Percentiles rank a stretch among this genome's conserved stretches.
These are phyloP conservation scores for Martiniozyma asiatica DNA, from an alignment of 1,139 yeast species.

Conservation along the genomic window DNA sequence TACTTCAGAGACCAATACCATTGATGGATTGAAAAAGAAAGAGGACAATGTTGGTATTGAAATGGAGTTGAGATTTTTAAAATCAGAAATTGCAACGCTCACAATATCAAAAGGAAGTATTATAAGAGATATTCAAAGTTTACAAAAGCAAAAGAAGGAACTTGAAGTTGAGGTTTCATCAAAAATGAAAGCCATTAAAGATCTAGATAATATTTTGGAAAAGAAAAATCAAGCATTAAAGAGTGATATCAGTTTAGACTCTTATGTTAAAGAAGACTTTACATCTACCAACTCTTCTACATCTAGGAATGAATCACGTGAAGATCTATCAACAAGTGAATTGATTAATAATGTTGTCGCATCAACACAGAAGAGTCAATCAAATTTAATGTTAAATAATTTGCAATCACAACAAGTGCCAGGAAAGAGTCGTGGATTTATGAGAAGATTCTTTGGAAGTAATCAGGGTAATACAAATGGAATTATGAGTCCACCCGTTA, in stretches of 20 bases:
- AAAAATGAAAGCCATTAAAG: conserved; percentile 11
- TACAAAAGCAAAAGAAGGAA: conserved; percentile 19
- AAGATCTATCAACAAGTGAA: background rate
- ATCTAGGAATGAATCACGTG: background rate
- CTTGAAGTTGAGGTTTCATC: conserved; percentile 17
- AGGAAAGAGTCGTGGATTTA: conserved; percentile 13
- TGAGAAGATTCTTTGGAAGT: conserved; percentile 20
- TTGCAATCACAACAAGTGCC: background rate
- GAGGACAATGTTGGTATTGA: no score
- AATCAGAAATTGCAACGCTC: conserved; percentile 32
- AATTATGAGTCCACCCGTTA: no score
- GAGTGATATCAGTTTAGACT: conserved; percentile 2
- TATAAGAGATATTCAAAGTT: conserved; percentile 22
- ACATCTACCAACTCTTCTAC: background rate
- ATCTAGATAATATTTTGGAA: conserved; percentile 12
- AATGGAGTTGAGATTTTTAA: conserved; percentile 28
- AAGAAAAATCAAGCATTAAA: conserved; percentile 1
- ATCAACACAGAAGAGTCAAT: no score
- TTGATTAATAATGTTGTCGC: no score
- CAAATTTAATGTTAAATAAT: background rate
- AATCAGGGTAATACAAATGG: conserved; percentile 5
- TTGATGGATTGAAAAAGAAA: conserved; percentile 7
- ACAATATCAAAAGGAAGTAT: conserved; percentile 24
- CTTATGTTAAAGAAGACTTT: conserved; percentile 3
- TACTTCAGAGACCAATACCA: conserved; percentile 13